Evolutionary conservation across 2,329 filamentous ascomycete genomes (phyloP), one percentile per base, ranked within the genome.

Genomic region (Botrytis porri): DNA sequence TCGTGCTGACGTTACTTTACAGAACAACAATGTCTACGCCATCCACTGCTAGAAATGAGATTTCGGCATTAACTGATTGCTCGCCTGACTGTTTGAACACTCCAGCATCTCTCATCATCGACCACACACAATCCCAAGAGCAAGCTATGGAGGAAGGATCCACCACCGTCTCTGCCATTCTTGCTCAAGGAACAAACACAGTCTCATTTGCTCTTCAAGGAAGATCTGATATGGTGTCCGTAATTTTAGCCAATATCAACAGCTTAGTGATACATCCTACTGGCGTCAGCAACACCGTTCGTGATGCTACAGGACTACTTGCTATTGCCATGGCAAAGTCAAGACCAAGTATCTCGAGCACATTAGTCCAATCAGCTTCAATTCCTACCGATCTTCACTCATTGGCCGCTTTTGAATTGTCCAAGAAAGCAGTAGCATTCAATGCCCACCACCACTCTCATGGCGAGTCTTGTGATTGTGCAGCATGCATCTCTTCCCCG

Each of bases 251-350:
- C 35, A 66, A 71, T 39, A 71, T 71, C 29, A 66, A 71, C 37
- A 66, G 70, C 39, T 57, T 71, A 41, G 14, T 71, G 35, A n/a
- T n/a, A 37, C 70, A 66, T 59, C 61, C 70, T 57, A 66, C 70
- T 43, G 45, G 43, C 10, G 20, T 54, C 54, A 41, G 70, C 20
- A 71, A 71, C 22, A 54, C 61, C 41, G 60, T 37, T 43, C 70
- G 61, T 57, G 70, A 71, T 71, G 61, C 70, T 35, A 57, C 45
- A n/a, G 70, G 70, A 20, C 25, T 71, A 54, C 70, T 71, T 57
- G 70, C 70, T 20, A 71, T 71, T 64, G 70, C 70, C 29, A 66
- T 71, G 70, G 70, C 45, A n/a, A 66, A 71, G 35, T 54, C 60
- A 32, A 66, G 41, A 29, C 29, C 70, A 41, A 66, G 70, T 57